These are phyloP conservation scores for Saccharomycopsis javanensis DNA, from an alignment of 805 yeast genomes.

Conservation along the genomic window DNA sequence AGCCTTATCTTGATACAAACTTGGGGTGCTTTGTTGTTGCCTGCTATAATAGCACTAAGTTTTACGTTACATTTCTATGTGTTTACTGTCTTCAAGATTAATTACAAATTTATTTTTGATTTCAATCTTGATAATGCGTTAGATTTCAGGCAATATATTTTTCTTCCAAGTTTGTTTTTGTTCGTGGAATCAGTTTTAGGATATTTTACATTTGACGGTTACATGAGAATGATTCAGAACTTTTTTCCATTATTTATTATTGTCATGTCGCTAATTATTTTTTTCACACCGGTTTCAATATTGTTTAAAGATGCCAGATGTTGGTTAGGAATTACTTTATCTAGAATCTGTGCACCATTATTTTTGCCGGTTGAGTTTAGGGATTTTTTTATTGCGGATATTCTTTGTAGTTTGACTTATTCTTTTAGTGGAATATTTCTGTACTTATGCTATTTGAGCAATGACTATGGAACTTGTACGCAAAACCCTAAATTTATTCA, in stretches of 20 bases:
- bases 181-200: constrained; percentile 49
- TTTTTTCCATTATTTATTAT: constrained; percentile 58
- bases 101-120: constrained; percentile 88
- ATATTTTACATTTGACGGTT: constrained; percentile 69
- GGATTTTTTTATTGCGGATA: constrained; percentile 90
- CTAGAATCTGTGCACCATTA: constrained; percentile 74
- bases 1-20: constrained; percentile 50
- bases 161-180: constrained; percentile 52
- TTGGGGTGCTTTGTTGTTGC: constrained; percentile 84
- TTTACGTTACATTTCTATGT: constrained; percentile 61
- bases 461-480: constrained; percentile 58
- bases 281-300: constrained; percentile 54
- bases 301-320: constrained; percentile 54
- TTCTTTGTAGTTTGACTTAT: constrained; percentile 80
- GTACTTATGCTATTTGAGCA: constrained; percentile 51
- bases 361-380: constrained; percentile 90
- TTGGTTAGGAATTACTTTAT: constrained; percentile 65
- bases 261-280: constrained; percentile 30
- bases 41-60: constrained; percentile 48
- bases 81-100: constrained; percentile 69
- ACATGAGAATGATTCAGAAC: background rate
- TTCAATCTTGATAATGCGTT: constrained; percentile 60
- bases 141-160: constrained; percentile 54
- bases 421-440: constrained; percentile 77
- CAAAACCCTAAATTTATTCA: constrained; percentile 32